These are phyloP conservation scores for Trichophyton rubrum DNA, from an alignment of 2,329 filamentous ascomycete genomes.

Conservation along the genomic window DNA sequence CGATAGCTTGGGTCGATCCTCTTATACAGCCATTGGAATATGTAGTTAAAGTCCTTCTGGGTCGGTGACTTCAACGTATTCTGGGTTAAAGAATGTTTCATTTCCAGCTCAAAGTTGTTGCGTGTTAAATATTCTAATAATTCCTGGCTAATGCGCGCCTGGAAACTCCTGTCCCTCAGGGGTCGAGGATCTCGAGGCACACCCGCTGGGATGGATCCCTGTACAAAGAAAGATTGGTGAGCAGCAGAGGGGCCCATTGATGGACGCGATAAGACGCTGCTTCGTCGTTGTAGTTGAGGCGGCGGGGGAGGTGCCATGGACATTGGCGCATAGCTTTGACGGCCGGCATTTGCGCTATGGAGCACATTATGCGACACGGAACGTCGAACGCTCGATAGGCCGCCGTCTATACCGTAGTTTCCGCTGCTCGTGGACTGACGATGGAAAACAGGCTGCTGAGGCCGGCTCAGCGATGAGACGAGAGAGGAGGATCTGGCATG, in stretches of 20 bases:
- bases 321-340: constrained; percentile 59
- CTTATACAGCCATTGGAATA: constrained; percentile 97
- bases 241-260: constrained; percentile 55
- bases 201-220: constrained; percentile 66
- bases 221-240: constrained; percentile 91
- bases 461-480: constrained; percentile 71
- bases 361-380: constrained; percentile 61
- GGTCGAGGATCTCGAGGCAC: constrained; percentile 78
- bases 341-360: constrained; percentile 43
- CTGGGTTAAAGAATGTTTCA: constrained; percentile 83
- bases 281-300: constrained; percentile 50
- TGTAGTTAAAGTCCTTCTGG: constrained; percentile 94
- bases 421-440: constrained; percentile 64
- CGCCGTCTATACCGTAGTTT: constrained; percentile 63
- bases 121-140: constrained; percentile 82
- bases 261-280: constrained; percentile 70
- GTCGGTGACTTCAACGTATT: constrained; percentile 90
- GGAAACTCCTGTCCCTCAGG: constrained; percentile 66
- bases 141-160: constrained; percentile 74
- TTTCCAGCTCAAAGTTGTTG: constrained; percentile 95
- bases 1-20: constrained; percentile 88
- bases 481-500: constrained; percentile 77
- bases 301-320: constrained; percentile 39
- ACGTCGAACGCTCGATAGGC: constrained; percentile 69
- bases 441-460: constrained; percentile 76